Percentiles rank a stretch among this genome's conserved stretches.
These are phyloP conservation scores for Reutealis trisperma DNA, from an alignment of 345 rosid species.

Conservation along the genomic window DNA sequence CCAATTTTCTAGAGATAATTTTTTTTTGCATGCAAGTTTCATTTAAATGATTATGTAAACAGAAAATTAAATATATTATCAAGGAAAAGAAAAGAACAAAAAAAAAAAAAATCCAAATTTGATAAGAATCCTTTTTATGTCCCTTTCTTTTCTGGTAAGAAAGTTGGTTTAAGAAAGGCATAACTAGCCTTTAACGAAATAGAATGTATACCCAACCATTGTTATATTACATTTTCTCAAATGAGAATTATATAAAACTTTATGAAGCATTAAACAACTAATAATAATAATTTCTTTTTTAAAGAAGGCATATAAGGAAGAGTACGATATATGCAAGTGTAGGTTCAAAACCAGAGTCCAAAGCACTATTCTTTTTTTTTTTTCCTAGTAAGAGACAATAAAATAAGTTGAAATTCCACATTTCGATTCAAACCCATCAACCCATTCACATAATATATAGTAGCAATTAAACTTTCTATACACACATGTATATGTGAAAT, in stretches of 20 bases:
- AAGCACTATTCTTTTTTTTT: conserved; percentile 10
- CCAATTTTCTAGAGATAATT: neutral
- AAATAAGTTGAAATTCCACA: neutral
- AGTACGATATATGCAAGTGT: conserved; percentile 19
- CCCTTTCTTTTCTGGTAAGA: conserved; percentile 34
- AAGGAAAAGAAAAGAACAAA: neutral
- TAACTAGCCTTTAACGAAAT: conserved; percentile 26
- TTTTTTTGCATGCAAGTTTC: neutral
- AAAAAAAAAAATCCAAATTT: neutral
- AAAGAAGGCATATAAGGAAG: conserved; percentile 16
- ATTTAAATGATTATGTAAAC: neutral
- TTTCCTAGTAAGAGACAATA: neutral
- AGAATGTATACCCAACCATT: conserved; percentile 29
- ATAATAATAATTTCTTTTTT: neutral
- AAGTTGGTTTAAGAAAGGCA: conserved; percentile 37
- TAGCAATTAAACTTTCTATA: neutral
- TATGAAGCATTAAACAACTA: neutral
- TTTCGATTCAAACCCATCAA: neutral
- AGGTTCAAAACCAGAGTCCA: conserved; percentile 1
- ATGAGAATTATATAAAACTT: neutral
- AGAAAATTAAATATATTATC: neutral
- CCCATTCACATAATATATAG: neutral
- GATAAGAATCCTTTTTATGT: conserved; percentile 1
- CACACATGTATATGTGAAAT: neutral
- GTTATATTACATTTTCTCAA: neutral